These are phyloP conservation scores for Metschnikowia shivogae DNA, from an alignment of 805 yeast genomes.

Conservation along the genomic window DNA sequence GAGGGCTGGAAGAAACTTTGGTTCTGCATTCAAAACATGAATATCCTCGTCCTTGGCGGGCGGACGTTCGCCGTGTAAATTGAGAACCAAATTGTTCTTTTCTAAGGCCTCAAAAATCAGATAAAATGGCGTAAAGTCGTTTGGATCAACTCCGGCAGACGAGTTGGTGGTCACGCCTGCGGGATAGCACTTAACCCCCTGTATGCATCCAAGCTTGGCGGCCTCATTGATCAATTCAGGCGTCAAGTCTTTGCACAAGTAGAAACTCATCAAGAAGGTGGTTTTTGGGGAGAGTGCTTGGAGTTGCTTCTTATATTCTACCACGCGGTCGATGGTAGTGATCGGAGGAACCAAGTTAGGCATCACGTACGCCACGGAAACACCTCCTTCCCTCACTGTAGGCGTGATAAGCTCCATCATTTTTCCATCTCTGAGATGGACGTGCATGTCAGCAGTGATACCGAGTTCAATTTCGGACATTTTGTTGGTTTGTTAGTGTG, in stretches of 20 bases:
- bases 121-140: conserved; percentile 83
- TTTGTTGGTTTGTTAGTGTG: not conserved
- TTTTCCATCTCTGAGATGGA: conserved; percentile 87
- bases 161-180: conserved; percentile 99
- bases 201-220: conserved; percentile 59
- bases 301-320: conserved; percentile 61
- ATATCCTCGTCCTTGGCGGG: conserved; percentile 53
- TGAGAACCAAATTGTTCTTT: conserved; percentile 68
- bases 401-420: conserved; percentile 94
- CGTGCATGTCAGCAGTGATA: conserved; percentile 87
- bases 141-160: conserved; percentile 85
- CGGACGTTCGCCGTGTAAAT: conserved; percentile 95
- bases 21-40: conserved; percentile 92
- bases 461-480: conserved; percentile 51
- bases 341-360: conserved; percentile 94
- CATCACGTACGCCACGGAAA: conserved; percentile 90
- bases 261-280: conserved; percentile 87
- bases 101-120: conserved; percentile 90
- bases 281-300: conserved; percentile 72
- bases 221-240: conserved; percentile 84
- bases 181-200: conserved; percentile 95
- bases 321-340: conserved; percentile 68
- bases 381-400: conserved; percentile 84
- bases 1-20: conserved; percentile 85
- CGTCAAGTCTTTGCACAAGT: conserved; percentile 71